Evolutionary conservation across 352 stramenopile species (phyloP), one percentile per base, ranked within the genome.

Genomic region (Pythium rishiriense): DNA sequence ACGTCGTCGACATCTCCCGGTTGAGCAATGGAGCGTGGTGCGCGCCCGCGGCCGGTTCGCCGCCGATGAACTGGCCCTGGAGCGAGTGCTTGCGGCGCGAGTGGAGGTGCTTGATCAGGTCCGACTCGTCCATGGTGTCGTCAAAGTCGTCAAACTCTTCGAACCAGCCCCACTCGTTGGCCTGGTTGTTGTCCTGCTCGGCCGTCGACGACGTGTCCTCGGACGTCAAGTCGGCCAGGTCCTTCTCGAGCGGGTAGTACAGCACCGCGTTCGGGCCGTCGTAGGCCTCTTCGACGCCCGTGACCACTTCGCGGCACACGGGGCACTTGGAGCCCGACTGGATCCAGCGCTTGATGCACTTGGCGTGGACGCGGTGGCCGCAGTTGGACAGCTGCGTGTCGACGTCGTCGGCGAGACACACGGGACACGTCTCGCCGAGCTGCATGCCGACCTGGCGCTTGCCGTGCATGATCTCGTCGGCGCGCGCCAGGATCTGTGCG

Each of bases 151-250:
- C 83, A 69, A 92, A 90, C 68, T 93, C 80, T 66, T 93, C 79
- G 48, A 93, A 93, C 84, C 84, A 93, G 31, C 84, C 84, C 85
- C 85, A 94, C 45, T 85, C 85, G 47, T 81, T 87, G 52, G 70
- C 56, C 17, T 82, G 69, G 4, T 87, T 26, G 24, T 59, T 37
- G 35, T 41, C 35, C 35, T 41, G 35, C 6, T 17, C 35, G 8
- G 73, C 70, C 0, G 78, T 79, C 1, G 74, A 59, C 21, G 72
- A 82, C 5, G 77, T 76, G 5, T 72, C 68, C 45, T 86, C 76
- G 4, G 78, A 83, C 3, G 71, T 49, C 17, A 62, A 74, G 25
- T 72, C 77, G 22, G 68, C 70, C 25, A 83, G 61, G 59, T 90
- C 81, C 58, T 90, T 90, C 33, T 78, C 75, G 45, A 88, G 64